Percentiles rank a stretch among this genome's conserved stretches.
Conservation (phyloP, 2,329 filamentous ascomycete species). For the Claviceps digitariae region DNA sequence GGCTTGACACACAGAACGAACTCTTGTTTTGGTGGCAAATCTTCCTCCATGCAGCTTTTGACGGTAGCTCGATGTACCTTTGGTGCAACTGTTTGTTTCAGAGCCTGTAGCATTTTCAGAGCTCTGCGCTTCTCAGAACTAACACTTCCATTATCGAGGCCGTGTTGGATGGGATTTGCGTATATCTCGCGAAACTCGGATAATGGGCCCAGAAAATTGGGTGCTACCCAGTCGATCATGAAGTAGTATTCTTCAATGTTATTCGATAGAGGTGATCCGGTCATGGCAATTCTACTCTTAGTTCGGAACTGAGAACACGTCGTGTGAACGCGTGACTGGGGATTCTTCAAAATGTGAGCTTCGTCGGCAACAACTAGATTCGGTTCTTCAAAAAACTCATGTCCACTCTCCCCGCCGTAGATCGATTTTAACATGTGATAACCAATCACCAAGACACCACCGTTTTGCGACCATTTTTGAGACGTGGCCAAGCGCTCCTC, state of each 20-base stretch:
- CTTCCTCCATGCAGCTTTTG: constrained; percentile 44
- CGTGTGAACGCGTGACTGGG: constrained; percentile 33
- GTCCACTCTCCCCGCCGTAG: constrained; percentile 19
- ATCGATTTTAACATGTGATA: constrained; percentile 52
- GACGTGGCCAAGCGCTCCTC: constrained; percentile 32
- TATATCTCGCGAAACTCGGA: constrained; percentile 59
- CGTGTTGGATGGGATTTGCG: constrained; percentile 57
- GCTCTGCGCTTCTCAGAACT: constrained; percentile 40
- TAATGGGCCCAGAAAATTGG: constrained; percentile 57
- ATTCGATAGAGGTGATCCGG: constrained; percentile 76
- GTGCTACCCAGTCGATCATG: constrained; percentile 82
- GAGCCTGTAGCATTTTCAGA: constrained; percentile 52
- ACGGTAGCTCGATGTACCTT: constrained; percentile 70
- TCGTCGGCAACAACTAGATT: constrained; percentile 75
- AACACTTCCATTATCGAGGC: constrained; percentile 54
- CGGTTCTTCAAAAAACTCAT: constrained; percentile 44
- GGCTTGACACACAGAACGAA: constrained; percentile 67
- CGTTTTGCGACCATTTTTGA: constrained; percentile 44
- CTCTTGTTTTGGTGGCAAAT: constrained; percentile 64
- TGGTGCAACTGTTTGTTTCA: constrained; percentile 59
- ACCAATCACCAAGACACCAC: constrained; percentile 65
- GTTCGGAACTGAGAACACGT: constrained; percentile 50
- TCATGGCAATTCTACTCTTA: constrained; percentile 64
- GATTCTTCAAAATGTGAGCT: constrained; percentile 67
- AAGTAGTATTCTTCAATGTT: constrained; percentile 70